A percentile compares a stretch with the other conserved stretches of the same genome.
phyloP scores from a whole-genome alignment of 768 basidiomycete genomes.

The Pseudohyphozyma bogoriensis region DNA sequence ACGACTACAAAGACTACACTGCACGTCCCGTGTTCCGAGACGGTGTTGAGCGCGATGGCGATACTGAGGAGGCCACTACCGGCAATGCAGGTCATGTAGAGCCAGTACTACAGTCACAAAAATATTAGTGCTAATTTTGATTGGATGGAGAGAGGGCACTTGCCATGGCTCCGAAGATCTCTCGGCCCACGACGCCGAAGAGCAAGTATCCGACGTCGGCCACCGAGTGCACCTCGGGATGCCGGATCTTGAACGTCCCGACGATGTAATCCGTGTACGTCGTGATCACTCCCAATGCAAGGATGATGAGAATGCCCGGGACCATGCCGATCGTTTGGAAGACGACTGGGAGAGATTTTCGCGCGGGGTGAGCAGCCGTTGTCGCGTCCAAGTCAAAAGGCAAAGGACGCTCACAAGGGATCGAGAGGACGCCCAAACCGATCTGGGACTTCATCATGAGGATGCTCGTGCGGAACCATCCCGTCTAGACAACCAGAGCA shows the following conservation, averaged over 20 bases:
- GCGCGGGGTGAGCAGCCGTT: background rate
- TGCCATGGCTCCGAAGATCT: slow-evolving; percentile 13
- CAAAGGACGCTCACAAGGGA: background rate
- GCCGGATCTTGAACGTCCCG: slow-evolving; percentile 12
- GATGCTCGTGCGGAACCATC: background rate
- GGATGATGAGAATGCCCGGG: slow-evolving; percentile 18
- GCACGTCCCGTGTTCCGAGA: slow-evolving; percentile 38
- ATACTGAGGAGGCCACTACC: slow-evolving; percentile 36
- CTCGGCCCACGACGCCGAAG: slow-evolving; percentile 11
- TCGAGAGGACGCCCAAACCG: slow-evolving; percentile 9
- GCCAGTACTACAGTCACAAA: too few relatives aligned
- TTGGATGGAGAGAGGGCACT: too few relatives aligned
- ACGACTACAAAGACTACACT: slow-evolving; percentile 39
- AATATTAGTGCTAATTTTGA: too few relatives aligned
- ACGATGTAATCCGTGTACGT: slow-evolving; percentile 18
- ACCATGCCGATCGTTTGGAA: slow-evolving; percentile 17
- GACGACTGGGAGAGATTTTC: background rate
- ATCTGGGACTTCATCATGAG: slow-evolving; percentile 2
- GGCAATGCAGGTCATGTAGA: slow-evolving; percentile 28
- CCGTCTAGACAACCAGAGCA: too few relatives aligned
- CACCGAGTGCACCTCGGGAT: slow-evolving; percentile 19
- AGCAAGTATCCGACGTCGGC: slow-evolving; percentile 14
- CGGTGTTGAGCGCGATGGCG: slow-evolving; percentile 39
- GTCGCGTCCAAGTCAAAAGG: background rate
- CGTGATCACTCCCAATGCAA: slow-evolving; percentile 7